Evolutionary conservation across 495 filamentous ascomycete genomes (phyloP), one percentile per base, ranked within the genome.

Genomic region (Thermochaetoides thermophila): DNA sequence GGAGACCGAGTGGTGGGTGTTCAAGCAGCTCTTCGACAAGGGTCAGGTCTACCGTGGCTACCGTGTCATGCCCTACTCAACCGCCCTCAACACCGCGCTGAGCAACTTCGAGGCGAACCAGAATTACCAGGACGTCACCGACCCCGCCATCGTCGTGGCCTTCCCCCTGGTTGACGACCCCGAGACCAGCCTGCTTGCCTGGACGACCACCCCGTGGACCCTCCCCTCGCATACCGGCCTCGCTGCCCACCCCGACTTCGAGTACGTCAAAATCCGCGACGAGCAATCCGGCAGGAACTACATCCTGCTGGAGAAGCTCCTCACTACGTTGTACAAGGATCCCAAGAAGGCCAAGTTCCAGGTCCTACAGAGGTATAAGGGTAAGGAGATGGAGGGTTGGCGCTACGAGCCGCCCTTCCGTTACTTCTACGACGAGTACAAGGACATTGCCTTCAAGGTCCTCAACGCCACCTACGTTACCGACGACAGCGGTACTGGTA

Each of bases 121-220:
- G 49, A 93, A 96, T 52, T 91, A 93, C 57, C 84, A 91, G 56
- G 85, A 94, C 52, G 73, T 82, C 4, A 82, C 84, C 41, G 87
- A 96, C 45, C 86, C 87, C 13, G 84, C 87, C n/a, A 63, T 94
- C 24, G 81, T 94, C 8, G 78, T 94, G 4, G 73, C 77, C 2
- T 96, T 94, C 52, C 87, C 87, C 2, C 63, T 96, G 3, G 38
- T 84, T 17, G 64, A 75, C 21, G 81, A 94, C 7, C 74, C 81
- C 1, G 59, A 78, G 32, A 91, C 84, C 3, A 69, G 60, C 32
- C 61, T 93, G 24, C 65, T 94, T 23, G 82, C 83, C 14, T 93
- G 85, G 84, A 94, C 91, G 1, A 97, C 87, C 3, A 96, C 89
- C 3, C 87, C 89, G 0, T 97, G 89, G 89, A 96, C 87, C 3